Percentiles rank a stretch among this genome's conserved stretches.
These are phyloP conservation scores for Hymenoscyphus infarciens DNA, from an alignment of 2,329 filamentous ascomycete genomes.

Conservation along the genomic window DNA sequence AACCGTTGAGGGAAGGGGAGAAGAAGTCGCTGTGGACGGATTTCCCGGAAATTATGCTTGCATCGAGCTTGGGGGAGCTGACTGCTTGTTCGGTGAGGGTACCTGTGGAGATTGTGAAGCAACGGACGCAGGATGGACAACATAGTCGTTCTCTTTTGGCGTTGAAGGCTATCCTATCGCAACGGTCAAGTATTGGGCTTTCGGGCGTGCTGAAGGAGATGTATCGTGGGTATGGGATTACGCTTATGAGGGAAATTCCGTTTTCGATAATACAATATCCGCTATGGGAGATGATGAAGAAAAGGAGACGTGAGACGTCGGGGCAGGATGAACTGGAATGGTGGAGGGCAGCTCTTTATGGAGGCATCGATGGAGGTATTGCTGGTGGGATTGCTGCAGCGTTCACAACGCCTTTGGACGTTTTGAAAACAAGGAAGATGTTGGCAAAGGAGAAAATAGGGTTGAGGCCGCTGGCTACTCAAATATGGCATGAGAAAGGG, in stretches of 20 bases:
- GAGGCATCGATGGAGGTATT: constrained; percentile 75
- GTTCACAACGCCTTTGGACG: constrained; percentile 88
- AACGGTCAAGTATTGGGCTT: constrained; percentile 43
- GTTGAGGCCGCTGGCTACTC: constrained; percentile 55
- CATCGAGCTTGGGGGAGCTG: constrained; percentile 82
- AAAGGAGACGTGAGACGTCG: constrained; percentile 52
- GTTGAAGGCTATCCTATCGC: constrained; percentile 64
- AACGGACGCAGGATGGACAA: constrained; percentile 85
- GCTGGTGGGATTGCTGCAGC: constrained; percentile 83
- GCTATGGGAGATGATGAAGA: constrained; percentile 91
- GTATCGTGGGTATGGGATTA: constrained; percentile 89
- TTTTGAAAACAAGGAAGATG: constrained; percentile 97
- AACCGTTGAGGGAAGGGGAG: constrained; percentile 27
- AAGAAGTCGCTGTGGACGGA: constrained; percentile 26
- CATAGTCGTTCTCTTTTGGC: constrained; percentile 67
- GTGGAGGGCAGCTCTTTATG: constrained; percentile 61
- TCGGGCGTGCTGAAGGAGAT: constrained; percentile 71
- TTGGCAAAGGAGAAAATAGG: constrained; percentile 66
- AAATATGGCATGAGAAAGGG: constrained; percentile 63
- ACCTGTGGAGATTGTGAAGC: constrained; percentile 95
- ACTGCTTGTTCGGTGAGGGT: constrained; percentile 90
- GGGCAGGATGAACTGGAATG: constrained; percentile 43
- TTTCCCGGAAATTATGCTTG: constrained; percentile 69
- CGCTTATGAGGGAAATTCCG: constrained; percentile 90
- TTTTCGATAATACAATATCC: constrained; percentile 98